Percentiles rank a stretch among this genome's conserved stretches.
phyloP scores from a whole-genome alignment of 148 eudicot species.

The Simmondsia chinensis region DNA sequence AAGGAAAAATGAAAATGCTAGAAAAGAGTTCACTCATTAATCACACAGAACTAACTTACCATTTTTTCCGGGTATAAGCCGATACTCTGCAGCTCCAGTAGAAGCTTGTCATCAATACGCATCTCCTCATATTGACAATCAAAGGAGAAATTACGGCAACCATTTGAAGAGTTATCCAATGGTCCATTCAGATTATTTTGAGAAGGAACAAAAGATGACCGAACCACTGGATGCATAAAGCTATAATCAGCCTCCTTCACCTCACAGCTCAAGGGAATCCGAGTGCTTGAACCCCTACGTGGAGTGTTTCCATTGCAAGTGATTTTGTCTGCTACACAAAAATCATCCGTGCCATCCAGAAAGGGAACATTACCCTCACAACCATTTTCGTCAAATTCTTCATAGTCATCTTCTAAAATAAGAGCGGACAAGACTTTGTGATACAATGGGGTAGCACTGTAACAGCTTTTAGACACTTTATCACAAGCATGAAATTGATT shows the following conservation, averaged over 20 bases:
- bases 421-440: slow-evolving; percentile 92
- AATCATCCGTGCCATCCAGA: slow-evolving; percentile 21
- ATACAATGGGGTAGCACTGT: slow-evolving; percentile 41
- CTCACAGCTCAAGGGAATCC: slow-evolving; percentile 31
- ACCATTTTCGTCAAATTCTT: slow-evolving; percentile 48
- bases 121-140: slow-evolving; percentile 54
- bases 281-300: slow-evolving; percentile 27
- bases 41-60: too few relatives aligned
- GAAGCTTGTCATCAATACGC: slow-evolving; percentile 53
- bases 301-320: slow-evolving; percentile 47
- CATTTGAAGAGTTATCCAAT: slow-evolving; percentile 17
- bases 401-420: slow-evolving; percentile 66
- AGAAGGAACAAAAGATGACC: slow-evolving; percentile 24
- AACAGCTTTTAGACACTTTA: slow-evolving; percentile 23
- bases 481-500: slow-evolving; percentile 38
- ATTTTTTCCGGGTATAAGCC: slow-evolving; percentile 65
- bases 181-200: slow-evolving; percentile 28
- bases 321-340: slow-evolving; percentile 21
- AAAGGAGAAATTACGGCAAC: slow-evolving; percentile 29
- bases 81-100: slow-evolving; percentile 77
- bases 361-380: slow-evolving; percentile 18
- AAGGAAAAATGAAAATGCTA: too few relatives aligned
- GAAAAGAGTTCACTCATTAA: too few relatives aligned
- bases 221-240: slow-evolving; percentile 30
- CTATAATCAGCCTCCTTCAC: slow-evolving; percentile 28